phyloP scores from a whole-genome alignment of 164 flowering plant genomes.

The Akebia trifoliata region DNA sequence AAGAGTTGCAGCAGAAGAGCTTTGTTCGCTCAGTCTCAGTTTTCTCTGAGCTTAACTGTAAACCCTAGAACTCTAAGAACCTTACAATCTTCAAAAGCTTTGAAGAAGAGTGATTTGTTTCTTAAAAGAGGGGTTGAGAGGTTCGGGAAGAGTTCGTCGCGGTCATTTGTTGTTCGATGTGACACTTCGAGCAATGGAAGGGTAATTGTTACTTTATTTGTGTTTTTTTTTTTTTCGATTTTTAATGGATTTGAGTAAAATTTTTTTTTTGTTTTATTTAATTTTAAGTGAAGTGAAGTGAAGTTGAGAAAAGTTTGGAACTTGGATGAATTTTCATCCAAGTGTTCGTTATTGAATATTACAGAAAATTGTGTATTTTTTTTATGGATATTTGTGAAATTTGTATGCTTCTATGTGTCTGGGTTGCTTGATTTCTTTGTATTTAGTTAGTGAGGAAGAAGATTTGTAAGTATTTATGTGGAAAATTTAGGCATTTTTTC shows the following conservation, averaged over 20 bases:
- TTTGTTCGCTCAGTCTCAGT: conserved; percentile 26
- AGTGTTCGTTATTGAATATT: not conserved
- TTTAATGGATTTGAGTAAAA: not conserved
- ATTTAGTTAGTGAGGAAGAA: no score
- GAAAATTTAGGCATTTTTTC: no score
- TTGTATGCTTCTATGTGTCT: no score
- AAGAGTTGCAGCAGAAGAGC: conserved; percentile 13
- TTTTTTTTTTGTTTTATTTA: not conserved
- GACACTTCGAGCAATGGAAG: conserved; percentile 53
- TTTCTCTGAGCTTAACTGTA: conserved; percentile 23
- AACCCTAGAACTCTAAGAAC: conserved; percentile 23
- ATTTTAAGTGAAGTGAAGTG: not conserved
- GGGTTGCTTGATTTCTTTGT: no score
- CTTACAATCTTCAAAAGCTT: conserved; percentile 16
- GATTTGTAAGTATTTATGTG: no score
- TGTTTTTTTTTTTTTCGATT: not conserved
- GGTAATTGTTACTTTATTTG: conserved; percentile 28
- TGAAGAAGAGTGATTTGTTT: conserved; percentile 22
- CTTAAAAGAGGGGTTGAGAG: conserved; percentile 14
- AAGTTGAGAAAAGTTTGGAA: no score
- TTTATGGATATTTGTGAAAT: no score
- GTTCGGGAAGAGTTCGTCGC: conserved; percentile 25
- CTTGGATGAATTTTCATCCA: not conserved
- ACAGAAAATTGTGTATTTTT: no score
- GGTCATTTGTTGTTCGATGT: conserved; percentile 49